A percentile compares a stretch with the other conserved stretches of the same genome.
Conservation (phyloP, 2,329 filamentous ascomycete species). For the Cordyceps cicadae region DNA sequence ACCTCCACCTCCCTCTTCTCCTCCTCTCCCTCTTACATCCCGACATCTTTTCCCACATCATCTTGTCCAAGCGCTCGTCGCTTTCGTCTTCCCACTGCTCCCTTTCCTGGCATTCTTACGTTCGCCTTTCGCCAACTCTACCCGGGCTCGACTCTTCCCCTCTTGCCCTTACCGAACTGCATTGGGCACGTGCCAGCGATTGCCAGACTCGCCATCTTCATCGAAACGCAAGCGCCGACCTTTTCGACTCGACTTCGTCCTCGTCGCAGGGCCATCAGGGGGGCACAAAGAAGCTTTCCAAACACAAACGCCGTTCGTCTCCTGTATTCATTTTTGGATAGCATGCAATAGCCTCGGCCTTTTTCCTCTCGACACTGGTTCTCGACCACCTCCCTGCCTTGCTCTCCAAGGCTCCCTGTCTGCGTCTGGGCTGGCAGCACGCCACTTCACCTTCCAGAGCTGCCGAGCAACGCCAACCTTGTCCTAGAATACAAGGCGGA, state of each 20-base stretch:
- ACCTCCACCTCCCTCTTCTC: conserved; percentile 21
- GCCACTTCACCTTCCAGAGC: neutral
- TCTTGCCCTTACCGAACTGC: neutral
- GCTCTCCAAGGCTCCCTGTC: neutral
- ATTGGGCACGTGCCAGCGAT: conserved; percentile 6
- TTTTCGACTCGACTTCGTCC: neutral
- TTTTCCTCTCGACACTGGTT: neutral
- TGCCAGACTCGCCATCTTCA: neutral
- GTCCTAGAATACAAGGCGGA: neutral
- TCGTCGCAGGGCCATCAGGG: neutral
- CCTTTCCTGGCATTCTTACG: neutral
- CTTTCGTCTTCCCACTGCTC: neutral
- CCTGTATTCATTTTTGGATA: conserved; percentile 8
- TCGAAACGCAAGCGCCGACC: neutral
- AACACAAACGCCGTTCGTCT: neutral
- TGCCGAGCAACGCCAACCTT: neutral
- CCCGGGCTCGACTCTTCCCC: neutral
- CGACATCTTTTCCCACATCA: conserved; percentile 10
- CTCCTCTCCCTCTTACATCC: conserved; percentile 19
- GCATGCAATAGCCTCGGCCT: conserved; percentile 10
- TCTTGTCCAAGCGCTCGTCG: conserved; percentile 13
- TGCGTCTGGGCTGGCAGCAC: neutral
- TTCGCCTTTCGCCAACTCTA: neutral
- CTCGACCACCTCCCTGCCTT: neutral
- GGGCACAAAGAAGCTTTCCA: neutral